Percentiles rank a stretch among this genome's conserved stretches.
Evolutionary conservation across 768 basidiomycete genomes (phyloP).

Genomic region (Tephrocybe sp.): DNA sequence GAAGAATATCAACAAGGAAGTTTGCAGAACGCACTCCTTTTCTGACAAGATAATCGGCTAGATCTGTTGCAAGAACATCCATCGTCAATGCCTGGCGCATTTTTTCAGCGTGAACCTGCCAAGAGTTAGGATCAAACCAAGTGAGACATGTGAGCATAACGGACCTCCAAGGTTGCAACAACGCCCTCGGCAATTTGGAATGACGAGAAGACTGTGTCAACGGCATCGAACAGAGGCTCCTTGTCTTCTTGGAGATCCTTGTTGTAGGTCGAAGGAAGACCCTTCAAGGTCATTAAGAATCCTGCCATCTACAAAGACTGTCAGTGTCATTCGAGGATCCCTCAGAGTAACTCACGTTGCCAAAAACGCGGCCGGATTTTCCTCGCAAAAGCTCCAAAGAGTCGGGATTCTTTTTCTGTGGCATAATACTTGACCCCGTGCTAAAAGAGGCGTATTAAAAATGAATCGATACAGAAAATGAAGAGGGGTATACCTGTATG

Average conservation of each 20-base stretch:
- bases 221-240: constrained; percentile 93
- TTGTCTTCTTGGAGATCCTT: constrained; percentile 99
- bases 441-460: constrained; percentile 36
- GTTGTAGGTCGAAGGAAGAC: constrained; percentile 97
- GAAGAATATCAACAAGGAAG: constrained; percentile 2
- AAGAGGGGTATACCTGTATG: constrained; percentile 69
- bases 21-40: constrained; percentile 74
- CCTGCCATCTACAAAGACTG: constrained; percentile 76
- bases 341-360: constrained; percentile 56
- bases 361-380: constrained; percentile 93
- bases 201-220: constrained; percentile 86
- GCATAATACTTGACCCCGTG: constrained; percentile 99
- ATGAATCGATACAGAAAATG: not conserved
- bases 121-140: not conserved
- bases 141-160: constrained; percentile 18
- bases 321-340: not conserved
- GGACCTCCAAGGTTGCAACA: constrained; percentile 82
- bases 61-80: constrained; percentile 98
- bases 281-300: constrained; percentile 96
- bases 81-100: constrained; percentile 91
- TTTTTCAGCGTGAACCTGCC: constrained; percentile 82
- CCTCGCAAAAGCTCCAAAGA: constrained; percentile 94
- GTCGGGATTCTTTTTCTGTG: constrained; percentile 99
- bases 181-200: constrained; percentile 95
- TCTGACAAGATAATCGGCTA: constrained; percentile 97